Conservation (phyloP, 2,329 filamentous ascomycete species). For the Colletotrichum tabaci region DNA sequence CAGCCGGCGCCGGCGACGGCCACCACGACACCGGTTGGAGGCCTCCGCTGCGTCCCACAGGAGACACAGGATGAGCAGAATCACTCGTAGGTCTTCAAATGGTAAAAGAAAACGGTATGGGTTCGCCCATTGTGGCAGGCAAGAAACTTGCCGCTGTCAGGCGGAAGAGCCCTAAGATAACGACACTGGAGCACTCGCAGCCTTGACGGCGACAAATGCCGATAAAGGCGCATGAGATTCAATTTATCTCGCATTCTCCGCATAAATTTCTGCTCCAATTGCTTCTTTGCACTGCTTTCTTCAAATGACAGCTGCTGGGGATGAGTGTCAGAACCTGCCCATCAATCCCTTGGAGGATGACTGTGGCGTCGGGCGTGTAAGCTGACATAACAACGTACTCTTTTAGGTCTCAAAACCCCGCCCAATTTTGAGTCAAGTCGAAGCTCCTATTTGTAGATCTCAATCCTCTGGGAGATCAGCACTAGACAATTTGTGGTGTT, state of each 20-base stretch:
- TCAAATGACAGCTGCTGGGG: not conserved
- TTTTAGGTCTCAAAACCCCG: not conserved
- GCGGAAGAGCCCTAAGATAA: too few relatives aligned
- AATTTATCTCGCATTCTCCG: too few relatives aligned
- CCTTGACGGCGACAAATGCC: too few relatives aligned
- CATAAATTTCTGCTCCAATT: not conserved
- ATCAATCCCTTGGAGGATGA: not conserved
- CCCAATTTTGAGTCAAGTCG: not conserved
- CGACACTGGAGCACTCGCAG: too few relatives aligned
- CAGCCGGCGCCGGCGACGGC: not conserved
- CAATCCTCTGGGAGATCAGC: slow-evolving; percentile 13
- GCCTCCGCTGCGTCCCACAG: not conserved
- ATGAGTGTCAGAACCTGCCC: not conserved
- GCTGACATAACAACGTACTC: slow-evolving; percentile 1
- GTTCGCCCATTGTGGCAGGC: too few relatives aligned
- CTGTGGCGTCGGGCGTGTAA: slow-evolving; percentile 9
- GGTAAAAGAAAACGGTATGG: too few relatives aligned
- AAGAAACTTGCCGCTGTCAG: too few relatives aligned
- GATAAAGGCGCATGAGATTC: too few relatives aligned
- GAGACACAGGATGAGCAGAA: not conserved
- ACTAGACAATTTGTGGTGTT: slow-evolving; percentile 7
- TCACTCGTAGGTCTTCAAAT: too few relatives aligned
- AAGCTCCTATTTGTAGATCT: not conserved
- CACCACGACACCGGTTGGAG: not conserved
- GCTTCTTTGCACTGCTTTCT: not conserved